A percentile compares a stretch with the other conserved stretches of the same genome.
phyloP scores from a whole-genome alignment of 345 rosid genomes.

The Populus davidiana region DNA sequence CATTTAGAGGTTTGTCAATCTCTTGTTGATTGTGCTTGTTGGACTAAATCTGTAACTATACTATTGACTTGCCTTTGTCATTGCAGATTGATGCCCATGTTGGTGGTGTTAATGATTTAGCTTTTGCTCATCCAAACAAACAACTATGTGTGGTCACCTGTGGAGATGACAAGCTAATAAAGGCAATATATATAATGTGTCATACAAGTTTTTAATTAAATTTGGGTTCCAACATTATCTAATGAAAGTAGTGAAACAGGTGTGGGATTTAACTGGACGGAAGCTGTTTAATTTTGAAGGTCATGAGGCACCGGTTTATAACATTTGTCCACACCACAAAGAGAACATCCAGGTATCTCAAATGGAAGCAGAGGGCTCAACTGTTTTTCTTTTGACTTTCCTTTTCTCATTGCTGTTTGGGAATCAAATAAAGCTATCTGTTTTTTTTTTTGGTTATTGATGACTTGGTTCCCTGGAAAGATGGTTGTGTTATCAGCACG shows the following conservation, averaged over 20 bases:
- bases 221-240: slow-evolving; percentile 16
- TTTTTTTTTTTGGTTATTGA: background rate
- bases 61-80: slow-evolving; percentile 18
- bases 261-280: slow-evolving; percentile 68
- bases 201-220: background rate
- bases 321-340: slow-evolving; percentile 87
- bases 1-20: slow-evolving; percentile 49
- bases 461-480: background rate
- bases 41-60: slow-evolving; percentile 10
- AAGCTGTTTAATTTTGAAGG: slow-evolving; percentile 73
- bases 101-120: slow-evolving; percentile 86
- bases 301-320: slow-evolving; percentile 83
- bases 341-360: slow-evolving; percentile 74
- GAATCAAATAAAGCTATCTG: background rate
- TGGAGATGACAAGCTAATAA: slow-evolving; percentile 86
- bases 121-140: slow-evolving; percentile 80
- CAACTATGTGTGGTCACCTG: slow-evolving; percentile 79
- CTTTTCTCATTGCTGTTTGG: background rate
- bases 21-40: background rate
- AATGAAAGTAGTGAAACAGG: slow-evolving; percentile 52
- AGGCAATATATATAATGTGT: slow-evolving; percentile 42
- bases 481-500: background rate
- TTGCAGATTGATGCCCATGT: slow-evolving; percentile 78
- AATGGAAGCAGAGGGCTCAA: background rate
- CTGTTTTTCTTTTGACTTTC: background rate